Base-by-base conservation (phyloP, 148 eudicot genomes). In the Limonium bicolor region DNA sequence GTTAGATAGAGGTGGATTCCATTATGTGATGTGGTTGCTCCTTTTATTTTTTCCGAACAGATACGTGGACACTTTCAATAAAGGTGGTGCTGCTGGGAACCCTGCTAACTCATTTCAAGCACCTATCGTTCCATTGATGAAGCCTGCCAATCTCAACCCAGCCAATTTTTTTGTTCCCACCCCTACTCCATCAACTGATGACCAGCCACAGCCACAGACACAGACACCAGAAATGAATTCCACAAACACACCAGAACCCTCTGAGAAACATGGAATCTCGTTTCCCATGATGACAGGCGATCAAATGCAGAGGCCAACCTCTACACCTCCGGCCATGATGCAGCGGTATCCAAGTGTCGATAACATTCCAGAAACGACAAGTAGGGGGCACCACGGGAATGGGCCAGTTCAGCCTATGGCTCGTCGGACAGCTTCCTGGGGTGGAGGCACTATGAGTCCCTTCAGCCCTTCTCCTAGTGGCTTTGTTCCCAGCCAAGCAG, bases 41-140 rank as follows among this genome's bases (percentile, higher is more conserved):
- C 24, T 9, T 18, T 13, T 10, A 43, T 6, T 39, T 56, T 36
- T 46, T 43, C n/a, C n/a, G n/a, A n/a, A 38, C 62, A 86, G 96
- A 77, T 86, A 86, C 46, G 96, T 86, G 23, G 96, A 86, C 55
- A 82, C 96, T 7, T 86, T 82, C 49, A 82, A 78, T 71, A 65
- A 71, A 73, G 88, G 88, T 33, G 85, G 84, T 48, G 86, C 30
- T 13, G 86, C 30, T 13, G 48, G 86, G 20, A 62, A 62, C 54
- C 64, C 76, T 31, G 48, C 75, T 31, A 86, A 62, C 48, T 28
- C 64, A 25, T 71, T 78, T 63, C 87, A 75, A 20, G 70, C 96
- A 27, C 85, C 96, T 27, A 19, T 71, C 10, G 70, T 58, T 53
- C 70, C 87, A 24, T 32, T 84, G 12, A 35, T 44, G 8, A 81